These are phyloP conservation scores for Cryptococcus neoformans DNA, from an alignment of 1,284 basidiomycete species.

Conservation along the genomic window DNA sequence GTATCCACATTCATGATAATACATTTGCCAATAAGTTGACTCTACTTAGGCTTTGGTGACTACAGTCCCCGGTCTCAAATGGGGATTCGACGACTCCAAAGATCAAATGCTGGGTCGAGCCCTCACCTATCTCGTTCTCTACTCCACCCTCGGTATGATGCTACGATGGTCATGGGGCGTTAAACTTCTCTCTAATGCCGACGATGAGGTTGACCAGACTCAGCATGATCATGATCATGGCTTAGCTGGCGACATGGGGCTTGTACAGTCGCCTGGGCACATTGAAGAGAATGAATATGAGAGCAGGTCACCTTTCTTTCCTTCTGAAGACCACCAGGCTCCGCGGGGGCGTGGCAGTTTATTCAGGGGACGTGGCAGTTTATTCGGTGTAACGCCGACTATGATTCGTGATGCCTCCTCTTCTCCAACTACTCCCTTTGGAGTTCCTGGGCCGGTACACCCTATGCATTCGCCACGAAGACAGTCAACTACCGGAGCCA, in stretches of 20 bases:
- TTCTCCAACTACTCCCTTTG: slow-evolving; percentile 26
- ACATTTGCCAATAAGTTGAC: slow-evolving; percentile 58
- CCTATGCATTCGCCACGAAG: slow-evolving; percentile 17
- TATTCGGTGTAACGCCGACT: slow-evolving; percentile 5
- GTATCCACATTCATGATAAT: not conserved
- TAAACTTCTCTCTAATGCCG: slow-evolving; percentile 67
- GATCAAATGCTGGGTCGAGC: slow-evolving; percentile 89
- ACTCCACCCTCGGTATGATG: slow-evolving; percentile 91
- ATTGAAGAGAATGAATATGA: slow-evolving; percentile 26
- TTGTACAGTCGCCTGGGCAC: slow-evolving; percentile 8
- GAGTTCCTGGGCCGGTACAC: slow-evolving; percentile 47
- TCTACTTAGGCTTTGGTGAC: slow-evolving; percentile 56
- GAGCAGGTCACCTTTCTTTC: slow-evolving; percentile 36
- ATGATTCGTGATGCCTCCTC: slow-evolving; percentile 12
- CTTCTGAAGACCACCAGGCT: slow-evolving; percentile 7
- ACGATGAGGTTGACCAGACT: slow-evolving; percentile 52
- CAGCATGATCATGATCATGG: slow-evolving; percentile 11
- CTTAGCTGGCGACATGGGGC: slow-evolving; percentile 1
- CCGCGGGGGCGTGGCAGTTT: not conserved
- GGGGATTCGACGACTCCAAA: slow-evolving; percentile 75
- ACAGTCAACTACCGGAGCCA: slow-evolving; percentile 1
- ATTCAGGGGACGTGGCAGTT: too few relatives aligned
- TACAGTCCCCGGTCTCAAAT: slow-evolving; percentile 76
- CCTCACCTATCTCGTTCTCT: slow-evolving; percentile 86
- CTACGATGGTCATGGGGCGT: slow-evolving; percentile 90